Conservation (phyloP, 257 asterid species). For the Capsicum baccatum region DNA sequence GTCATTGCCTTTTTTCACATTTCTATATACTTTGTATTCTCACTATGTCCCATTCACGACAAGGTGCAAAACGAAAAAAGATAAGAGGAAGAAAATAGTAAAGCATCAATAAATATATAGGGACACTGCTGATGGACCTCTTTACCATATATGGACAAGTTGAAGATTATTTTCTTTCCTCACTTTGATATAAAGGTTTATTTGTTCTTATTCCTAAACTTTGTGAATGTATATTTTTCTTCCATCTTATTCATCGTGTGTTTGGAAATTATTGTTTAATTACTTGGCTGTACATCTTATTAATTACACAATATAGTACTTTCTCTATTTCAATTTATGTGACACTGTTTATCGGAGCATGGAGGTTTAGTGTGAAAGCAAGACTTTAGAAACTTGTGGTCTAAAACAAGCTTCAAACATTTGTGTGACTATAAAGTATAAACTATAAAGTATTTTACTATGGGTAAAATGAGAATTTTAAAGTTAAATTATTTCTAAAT, state of each 20-base stretch:
- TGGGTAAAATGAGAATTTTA: background rate
- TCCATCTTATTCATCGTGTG: background rate
- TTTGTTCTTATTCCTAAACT: background rate
- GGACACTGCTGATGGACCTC: background rate
- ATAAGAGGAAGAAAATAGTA: background rate
- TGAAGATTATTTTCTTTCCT: background rate
- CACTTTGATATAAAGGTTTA: background rate
- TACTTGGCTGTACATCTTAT: background rate
- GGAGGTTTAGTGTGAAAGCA: rapidly evolving
- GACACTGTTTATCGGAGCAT: background rate
- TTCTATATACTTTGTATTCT: background rate
- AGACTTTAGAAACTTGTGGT: background rate
- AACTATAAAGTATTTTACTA: background rate
- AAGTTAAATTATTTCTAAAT: background rate
- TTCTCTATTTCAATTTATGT: background rate
- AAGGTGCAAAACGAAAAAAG: background rate
- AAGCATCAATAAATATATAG: background rate
- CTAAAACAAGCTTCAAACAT: background rate
- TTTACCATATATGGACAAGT: background rate
- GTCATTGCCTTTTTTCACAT: background rate
- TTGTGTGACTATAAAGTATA: background rate
- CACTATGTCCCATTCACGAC: background rate
- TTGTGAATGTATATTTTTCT: background rate
- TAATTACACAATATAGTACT: background rate
- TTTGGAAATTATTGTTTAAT: background rate